These are phyloP conservation scores for Ascomycota sp. DNA, from an alignment of 2,329 filamentous ascomycete genomes.

Conservation along the genomic window DNA sequence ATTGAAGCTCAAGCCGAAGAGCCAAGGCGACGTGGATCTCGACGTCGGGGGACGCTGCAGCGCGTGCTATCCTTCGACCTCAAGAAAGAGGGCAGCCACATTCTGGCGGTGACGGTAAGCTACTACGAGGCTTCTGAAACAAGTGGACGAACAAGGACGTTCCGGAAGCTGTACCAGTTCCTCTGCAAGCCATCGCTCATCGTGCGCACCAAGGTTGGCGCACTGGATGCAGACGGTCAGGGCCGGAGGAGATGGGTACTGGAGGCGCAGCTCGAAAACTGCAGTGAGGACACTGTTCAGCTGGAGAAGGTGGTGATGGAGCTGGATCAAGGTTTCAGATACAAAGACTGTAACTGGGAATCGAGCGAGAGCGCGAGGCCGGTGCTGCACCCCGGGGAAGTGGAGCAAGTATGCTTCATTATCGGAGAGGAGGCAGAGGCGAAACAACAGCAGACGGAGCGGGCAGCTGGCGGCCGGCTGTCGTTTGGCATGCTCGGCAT, in stretches of 20 bases:
- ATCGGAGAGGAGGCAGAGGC: conserved; percentile 26
- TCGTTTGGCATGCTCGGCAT: conserved; percentile 67
- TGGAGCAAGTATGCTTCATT: conserved; percentile 46
- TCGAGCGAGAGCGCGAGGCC: conserved; percentile 22
- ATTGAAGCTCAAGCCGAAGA: conserved; percentile 33
- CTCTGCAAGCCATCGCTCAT: conserved; percentile 77
- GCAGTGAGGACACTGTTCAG: conserved; percentile 63
- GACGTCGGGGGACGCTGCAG: conserved; percentile 51
- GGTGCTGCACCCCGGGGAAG: conserved; percentile 39
- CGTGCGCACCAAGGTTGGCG: conserved; percentile 73
- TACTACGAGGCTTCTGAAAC: conserved; percentile 74
- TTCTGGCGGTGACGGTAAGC: conserved; percentile 79
- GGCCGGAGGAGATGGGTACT: conserved; percentile 42
- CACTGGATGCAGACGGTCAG: conserved; percentile 19
- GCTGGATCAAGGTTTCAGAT: conserved; percentile 27
- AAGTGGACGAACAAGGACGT: conserved; percentile 56
- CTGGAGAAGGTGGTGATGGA: conserved; percentile 46
- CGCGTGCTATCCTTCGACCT: conserved; percentile 69
- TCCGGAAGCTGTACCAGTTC: conserved; percentile 92
- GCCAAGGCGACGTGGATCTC: conserved; percentile 22
- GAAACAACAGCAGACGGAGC: conserved; percentile 12
- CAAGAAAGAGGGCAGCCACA: conserved; percentile 85
- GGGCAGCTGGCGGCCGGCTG: conserved; percentile 27
- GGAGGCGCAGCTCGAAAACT: conserved; percentile 91
- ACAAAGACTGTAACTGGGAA: conserved; percentile 37